Conservation (phyloP, 331 rosid genomes). For the Dryas integrifolia region DNA sequence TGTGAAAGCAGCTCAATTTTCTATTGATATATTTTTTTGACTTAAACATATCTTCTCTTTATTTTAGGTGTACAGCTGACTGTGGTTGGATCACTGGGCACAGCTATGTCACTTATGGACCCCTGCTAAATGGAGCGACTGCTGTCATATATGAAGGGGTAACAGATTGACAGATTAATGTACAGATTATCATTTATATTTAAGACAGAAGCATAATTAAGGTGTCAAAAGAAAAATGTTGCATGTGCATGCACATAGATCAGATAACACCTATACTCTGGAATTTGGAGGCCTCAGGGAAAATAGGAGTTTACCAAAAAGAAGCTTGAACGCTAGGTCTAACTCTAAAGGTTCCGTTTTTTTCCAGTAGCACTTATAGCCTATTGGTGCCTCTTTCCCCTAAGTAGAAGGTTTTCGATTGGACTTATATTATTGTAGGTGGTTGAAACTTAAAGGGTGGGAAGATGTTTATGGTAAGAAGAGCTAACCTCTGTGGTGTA, state of each 20-base stretch:
- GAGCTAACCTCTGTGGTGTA: not conserved
- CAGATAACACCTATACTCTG: conserved; percentile 4
- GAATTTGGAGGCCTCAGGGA: conserved; percentile 15
- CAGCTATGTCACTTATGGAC: conserved; percentile 97
- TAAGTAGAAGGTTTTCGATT: not conserved
- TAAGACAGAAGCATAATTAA: conserved; percentile 9
- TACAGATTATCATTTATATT: conserved; percentile 26
- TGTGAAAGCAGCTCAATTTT: conserved; percentile 15
- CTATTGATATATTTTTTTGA: not conserved
- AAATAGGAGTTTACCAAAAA: conserved; percentile 9
- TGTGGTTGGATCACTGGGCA: conserved; percentile 99
- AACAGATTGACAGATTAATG: conserved; percentile 28
- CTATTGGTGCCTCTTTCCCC: not conserved
- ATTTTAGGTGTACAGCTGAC: conserved; percentile 93
- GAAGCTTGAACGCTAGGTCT: not conserved
- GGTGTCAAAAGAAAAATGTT: conserved; percentile 16
- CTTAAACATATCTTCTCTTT: conserved; percentile 19
- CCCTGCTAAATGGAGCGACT: conserved; percentile 85
- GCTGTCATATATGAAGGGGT: conserved; percentile 88
- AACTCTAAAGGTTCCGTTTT: not conserved
- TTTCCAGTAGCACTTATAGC: not conserved
- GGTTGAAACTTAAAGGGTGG: not conserved
- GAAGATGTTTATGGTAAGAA: not conserved
- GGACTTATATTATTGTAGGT: not conserved
- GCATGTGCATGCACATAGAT: conserved; percentile 12